These are phyloP conservation scores for Didymella lethalis DNA, from an alignment of 2,329 filamentous ascomycete genomes.

Conservation along the genomic window DNA sequence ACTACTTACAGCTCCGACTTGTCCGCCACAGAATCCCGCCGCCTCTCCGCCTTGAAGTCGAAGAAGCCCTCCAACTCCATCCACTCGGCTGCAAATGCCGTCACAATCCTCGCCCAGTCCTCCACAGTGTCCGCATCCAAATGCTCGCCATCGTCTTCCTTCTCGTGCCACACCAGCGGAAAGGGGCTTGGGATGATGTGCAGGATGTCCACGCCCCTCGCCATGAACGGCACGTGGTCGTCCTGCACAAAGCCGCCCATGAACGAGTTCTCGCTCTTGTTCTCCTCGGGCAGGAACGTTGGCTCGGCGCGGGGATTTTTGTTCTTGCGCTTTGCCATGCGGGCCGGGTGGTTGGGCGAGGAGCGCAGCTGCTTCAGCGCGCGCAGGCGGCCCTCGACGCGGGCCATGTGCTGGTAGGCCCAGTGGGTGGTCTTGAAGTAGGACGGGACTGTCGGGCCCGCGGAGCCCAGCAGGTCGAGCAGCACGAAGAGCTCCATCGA, in stretches of 20 bases:
- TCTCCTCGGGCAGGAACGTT: slow-evolving; percentile 65
- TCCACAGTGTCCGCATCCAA: slow-evolving; percentile 81
- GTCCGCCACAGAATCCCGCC: slow-evolving; percentile 24
- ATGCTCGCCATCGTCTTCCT: slow-evolving; percentile 84
- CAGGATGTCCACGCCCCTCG: slow-evolving; percentile 85
- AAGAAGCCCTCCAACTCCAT: slow-evolving; percentile 67
- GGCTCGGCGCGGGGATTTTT: slow-evolving; percentile 42
- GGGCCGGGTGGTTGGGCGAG: slow-evolving; percentile 59
- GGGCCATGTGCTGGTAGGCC: slow-evolving; percentile 84
- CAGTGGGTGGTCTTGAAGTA: slow-evolving; percentile 93
- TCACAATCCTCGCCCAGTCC: slow-evolving; percentile 87
- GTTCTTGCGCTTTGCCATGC: slow-evolving; percentile 42
- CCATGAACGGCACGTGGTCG: slow-evolving; percentile 92
- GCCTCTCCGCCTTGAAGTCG: slow-evolving; percentile 32
- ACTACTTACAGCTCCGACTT: slow-evolving; percentile 51
- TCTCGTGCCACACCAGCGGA: slow-evolving; percentile 84
- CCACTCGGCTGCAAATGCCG: slow-evolving; percentile 91
- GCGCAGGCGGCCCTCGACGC: slow-evolving; percentile 77
- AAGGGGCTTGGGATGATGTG: slow-evolving; percentile 90
- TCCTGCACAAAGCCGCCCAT: slow-evolving; percentile 72
- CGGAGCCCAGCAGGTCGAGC: slow-evolving; percentile 82
- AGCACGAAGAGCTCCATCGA: slow-evolving; percentile 90
- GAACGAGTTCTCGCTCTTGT: slow-evolving; percentile 65
- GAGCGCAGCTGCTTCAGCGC: slow-evolving; percentile 72
- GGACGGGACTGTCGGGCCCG: slow-evolving; percentile 75